phyloP scores from a whole-genome alignment of 1,139 yeast species.

The Lodderomyces jiufengensis region DNA sequence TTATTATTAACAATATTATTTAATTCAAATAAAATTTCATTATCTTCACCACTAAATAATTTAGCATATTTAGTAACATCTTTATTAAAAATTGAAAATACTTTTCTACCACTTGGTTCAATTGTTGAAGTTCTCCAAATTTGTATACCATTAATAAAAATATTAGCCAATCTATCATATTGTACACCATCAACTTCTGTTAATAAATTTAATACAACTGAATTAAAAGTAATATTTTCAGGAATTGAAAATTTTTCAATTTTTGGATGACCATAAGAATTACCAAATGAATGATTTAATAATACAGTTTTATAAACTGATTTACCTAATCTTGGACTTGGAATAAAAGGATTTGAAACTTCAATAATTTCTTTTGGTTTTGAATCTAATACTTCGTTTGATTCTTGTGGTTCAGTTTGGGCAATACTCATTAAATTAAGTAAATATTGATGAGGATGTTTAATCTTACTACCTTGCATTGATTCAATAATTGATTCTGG shows the following conservation, averaged over 20 bases:
- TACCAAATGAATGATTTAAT: slow-evolving; percentile 34
- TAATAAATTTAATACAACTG: slow-evolving; percentile 56
- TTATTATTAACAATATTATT: slow-evolving; percentile 60
- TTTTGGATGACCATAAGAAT: slow-evolving; percentile 37
- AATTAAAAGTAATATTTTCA: slow-evolving; percentile 42
- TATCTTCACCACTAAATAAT: slow-evolving; percentile 42
- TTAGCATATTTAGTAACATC: slow-evolving; percentile 60
- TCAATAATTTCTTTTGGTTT: slow-evolving; percentile 18
- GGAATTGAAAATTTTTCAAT: slow-evolving; percentile 26
- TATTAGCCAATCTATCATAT: slow-evolving; percentile 72
- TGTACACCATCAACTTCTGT: slow-evolving; percentile 66
- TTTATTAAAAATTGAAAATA: slow-evolving; percentile 50
- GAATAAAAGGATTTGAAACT: slow-evolving; percentile 30
- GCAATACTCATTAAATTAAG: slow-evolving; percentile 8
- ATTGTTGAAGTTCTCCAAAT: slow-evolving; percentile 85
- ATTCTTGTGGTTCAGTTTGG: slow-evolving; percentile 1
- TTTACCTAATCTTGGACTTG: slow-evolving; percentile 26
- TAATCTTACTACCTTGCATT: slow-evolving; percentile 5
- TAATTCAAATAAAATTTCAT: slow-evolving; percentile 48
- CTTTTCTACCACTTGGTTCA: slow-evolving; percentile 59
- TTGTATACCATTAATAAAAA: slow-evolving; percentile 62
- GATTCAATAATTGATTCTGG: slow-evolving; percentile 5
- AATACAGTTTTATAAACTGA: slow-evolving; percentile 25
- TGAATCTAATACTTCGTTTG: slow-evolving; percentile 1
- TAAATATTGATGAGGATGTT: slow-evolving; percentile 6